Conservation (phyloP, 192 early-diverging fungal species). For the Dimargaris verticillata region DNA sequence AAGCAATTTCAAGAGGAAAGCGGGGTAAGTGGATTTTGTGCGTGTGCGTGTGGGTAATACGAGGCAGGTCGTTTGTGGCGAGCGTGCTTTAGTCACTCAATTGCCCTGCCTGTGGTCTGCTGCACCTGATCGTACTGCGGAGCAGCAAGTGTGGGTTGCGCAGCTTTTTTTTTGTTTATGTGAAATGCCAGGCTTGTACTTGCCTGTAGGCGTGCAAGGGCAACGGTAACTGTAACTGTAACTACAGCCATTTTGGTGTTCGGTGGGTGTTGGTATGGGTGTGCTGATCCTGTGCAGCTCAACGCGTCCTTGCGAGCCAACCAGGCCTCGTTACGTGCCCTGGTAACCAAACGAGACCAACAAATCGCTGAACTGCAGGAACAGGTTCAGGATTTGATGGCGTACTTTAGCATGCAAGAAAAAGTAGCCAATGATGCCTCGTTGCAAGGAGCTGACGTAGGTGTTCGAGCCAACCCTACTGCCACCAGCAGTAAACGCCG, state of each 20-base stretch:
- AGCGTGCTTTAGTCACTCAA: too few species aligned
- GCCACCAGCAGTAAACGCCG: neutral
- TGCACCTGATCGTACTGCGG: too few species aligned
- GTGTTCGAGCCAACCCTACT: neutral
- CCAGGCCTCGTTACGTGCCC: constrained; percentile 36
- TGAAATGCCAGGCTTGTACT: too few species aligned
- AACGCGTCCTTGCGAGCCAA: constrained; percentile 36
- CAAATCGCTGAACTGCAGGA: constrained; percentile 57
- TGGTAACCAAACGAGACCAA: constrained; percentile 36
- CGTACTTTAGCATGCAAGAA: constrained; percentile 63
- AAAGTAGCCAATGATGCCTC: constrained; percentile 21
- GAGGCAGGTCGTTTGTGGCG: too few species aligned
- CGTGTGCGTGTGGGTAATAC: too few species aligned
- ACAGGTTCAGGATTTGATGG: constrained; percentile 83
- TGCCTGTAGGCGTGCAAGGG: too few species aligned
- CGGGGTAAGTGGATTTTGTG: constrained; percentile 28
- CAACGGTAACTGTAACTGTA: too few species aligned
- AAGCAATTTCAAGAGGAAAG: constrained; percentile 55
- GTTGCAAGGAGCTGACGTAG: constrained; percentile 8
- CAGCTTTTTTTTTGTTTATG: too few species aligned
- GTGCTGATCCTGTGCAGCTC: constrained; percentile 12
- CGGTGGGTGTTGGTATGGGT: too few species aligned
- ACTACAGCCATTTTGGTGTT: too few species aligned
- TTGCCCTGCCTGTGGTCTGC: too few species aligned
- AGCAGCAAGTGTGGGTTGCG: too few species aligned